Evolutionary conservation across 2,329 filamentous ascomycete genomes (phyloP), one percentile per base, ranked within the genome.

Genomic region (Purpureocillium lavendulum): DNA sequence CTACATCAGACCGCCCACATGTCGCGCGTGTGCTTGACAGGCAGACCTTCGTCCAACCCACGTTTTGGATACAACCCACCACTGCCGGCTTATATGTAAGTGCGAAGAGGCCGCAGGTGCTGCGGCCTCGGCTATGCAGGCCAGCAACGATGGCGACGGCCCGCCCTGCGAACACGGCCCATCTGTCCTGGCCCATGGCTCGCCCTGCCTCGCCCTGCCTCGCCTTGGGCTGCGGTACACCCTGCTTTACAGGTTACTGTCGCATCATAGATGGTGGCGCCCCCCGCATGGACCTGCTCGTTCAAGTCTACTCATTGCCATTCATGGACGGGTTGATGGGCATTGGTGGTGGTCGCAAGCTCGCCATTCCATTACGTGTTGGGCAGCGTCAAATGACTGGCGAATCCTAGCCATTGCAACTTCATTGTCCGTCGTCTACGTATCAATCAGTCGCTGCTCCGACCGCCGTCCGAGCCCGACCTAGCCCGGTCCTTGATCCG

Each of bases 41-140:
- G 21, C 6, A 5, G 21, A 10, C 21, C 10, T 14, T 30, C 28
- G n/a, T 29, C 12, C 35, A 10, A 8, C 14, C 36, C 40, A 32
- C 40, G 33, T 36, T 33, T 33, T 29, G n/a, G n/a, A 21, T 14
- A 26, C 5, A 5, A 26, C 21, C 21, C 10, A 26, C 21, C 10
- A 6, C 21, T 26, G 21, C 21, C 21, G 21, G 29, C 18, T 14
- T n/a, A 12, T 24, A 28, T n/a, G 30, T 18, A 35, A 13, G 24
- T 31, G 26, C 39, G 16, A 36, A 31, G 12, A 45, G 56, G 56
- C 48, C 55, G 58, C 58, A 61, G 55, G 56, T 55, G 49, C 46
- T 52, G 55, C 54, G 57, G 46, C 59, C 55, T 61, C 59, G 58
- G 59, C 46, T 62, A 62, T 62, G 59, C 59, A 62, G 21, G 21